Evolutionary conservation across 2,329 filamentous ascomycete genomes (phyloP).

Genomic region (Chaetomium globosum): DNA sequence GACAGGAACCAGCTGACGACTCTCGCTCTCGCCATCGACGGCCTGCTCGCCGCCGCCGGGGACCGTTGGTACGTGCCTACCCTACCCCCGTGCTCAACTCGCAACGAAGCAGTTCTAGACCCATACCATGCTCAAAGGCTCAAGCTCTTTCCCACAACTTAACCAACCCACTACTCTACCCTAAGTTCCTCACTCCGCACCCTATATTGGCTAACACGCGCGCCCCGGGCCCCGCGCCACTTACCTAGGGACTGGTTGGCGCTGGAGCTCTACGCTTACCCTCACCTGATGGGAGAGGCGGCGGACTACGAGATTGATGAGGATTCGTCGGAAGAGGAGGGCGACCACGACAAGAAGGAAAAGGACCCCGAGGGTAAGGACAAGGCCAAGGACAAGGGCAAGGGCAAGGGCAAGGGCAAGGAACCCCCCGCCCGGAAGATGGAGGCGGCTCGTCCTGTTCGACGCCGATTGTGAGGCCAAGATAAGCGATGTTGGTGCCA

Average conservation of each 20-base stretch:
- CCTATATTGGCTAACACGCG: background rate
- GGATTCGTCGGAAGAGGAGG: background rate
- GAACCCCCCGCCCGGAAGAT: background rate
- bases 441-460: background rate
- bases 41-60: background rate
- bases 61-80: background rate
- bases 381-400: too few species aligned
- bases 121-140: too few species aligned
- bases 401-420: too few species aligned
- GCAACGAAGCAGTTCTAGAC: too few species aligned
- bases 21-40: slow-evolving; percentile 8
- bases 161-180: too few species aligned
- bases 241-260: slow-evolving; percentile 12
- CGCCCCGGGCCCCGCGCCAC: background rate
- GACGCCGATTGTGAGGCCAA: slow-evolving; percentile 7
- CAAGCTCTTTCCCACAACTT: too few species aligned
- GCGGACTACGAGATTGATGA: slow-evolving; percentile 21
- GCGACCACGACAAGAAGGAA: background rate
- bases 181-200: too few species aligned
- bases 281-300: slow-evolving; percentile 17
- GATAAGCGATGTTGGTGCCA: slow-evolving; percentile 4
- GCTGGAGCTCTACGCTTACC: slow-evolving; percentile 18
- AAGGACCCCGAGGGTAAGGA: background rate
- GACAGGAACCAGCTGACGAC: slow-evolving; percentile 3
- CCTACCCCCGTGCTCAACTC: too few species aligned